Conservation (phyloP, 805 yeast genomes). For the Priceomyces fermenticarens region DNA sequence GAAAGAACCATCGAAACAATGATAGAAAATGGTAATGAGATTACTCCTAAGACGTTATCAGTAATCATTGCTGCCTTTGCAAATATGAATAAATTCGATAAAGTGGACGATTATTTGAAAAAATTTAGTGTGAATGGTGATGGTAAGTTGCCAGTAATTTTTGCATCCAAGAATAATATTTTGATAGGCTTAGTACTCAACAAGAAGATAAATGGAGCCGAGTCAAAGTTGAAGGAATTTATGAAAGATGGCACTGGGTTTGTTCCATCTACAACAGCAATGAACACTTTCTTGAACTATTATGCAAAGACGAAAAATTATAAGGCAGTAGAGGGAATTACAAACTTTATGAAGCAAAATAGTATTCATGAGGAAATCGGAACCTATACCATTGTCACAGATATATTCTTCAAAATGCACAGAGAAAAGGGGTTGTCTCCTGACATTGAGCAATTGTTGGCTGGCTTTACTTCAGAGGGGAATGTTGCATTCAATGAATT, state of each 20-base stretch:
- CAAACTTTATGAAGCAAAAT: constrained; percentile 38
- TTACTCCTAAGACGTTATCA: constrained; percentile 49
- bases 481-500: constrained; percentile 29
- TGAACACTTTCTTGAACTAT: constrained; percentile 49
- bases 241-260: constrained; percentile 29
- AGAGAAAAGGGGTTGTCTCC: constrained; percentile 43
- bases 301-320: constrained; percentile 40
- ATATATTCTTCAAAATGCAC: constrained; percentile 47
- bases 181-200: constrained; percentile 43
- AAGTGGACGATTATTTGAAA: constrained; percentile 40
- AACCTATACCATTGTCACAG: constrained; percentile 60
- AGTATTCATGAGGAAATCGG: constrained; percentile 54
- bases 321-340: constrained; percentile 48
- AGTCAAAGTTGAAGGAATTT: constrained; percentile 36
- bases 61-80: constrained; percentile 48
- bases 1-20: constrained; percentile 31
- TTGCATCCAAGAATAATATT: constrained; percentile 42
- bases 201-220: constrained; percentile 44
- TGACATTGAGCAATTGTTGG: constrained; percentile 37
- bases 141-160: constrained; percentile 27
- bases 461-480: constrained; percentile 33
- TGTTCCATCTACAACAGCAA: constrained; percentile 45
- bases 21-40: constrained; percentile 22
- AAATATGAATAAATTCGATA: constrained; percentile 35
- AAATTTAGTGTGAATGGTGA: constrained; percentile 19